Evolutionary conservation across 1,284 basidiomycete genomes (phyloP).

Genomic region (Ganoderma boninense): DNA sequence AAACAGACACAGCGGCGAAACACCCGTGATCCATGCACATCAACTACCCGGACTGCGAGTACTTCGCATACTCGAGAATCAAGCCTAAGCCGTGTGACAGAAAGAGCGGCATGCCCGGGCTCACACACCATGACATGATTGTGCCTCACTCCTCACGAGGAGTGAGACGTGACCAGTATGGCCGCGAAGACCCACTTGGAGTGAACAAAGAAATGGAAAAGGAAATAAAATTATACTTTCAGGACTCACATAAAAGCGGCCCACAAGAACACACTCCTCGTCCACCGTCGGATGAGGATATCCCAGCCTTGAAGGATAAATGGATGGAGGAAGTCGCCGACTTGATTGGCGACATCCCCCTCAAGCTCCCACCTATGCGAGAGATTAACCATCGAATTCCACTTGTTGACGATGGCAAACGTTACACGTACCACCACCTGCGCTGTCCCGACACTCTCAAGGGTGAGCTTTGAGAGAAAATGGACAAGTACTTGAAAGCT

Average conservation of each 20-base stretch:
- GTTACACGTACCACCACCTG: too few species aligned
- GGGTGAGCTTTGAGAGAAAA: conserved; percentile 32
- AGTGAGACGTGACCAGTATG: background rate
- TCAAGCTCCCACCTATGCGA: conserved; percentile 9
- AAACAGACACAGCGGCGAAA: too few species aligned
- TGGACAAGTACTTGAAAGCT: conserved; percentile 32
- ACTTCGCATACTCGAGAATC: background rate
- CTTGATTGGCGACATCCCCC: conserved; percentile 9
- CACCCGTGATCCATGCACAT: background rate
- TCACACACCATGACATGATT: background rate
- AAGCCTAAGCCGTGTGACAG: background rate
- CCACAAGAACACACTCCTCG: background rate
- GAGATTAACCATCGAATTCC: too few species aligned
- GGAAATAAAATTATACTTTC: too few species aligned
- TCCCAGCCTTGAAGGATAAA: conserved; percentile 9
- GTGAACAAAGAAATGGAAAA: background rate
- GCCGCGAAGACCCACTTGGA: background rate
- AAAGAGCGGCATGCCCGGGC: background rate
- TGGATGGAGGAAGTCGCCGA: conserved; percentile 21
- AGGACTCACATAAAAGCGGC: background rate
- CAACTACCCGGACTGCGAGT: background rate
- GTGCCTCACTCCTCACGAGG: background rate
- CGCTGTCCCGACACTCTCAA: background rate
- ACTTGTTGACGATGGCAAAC: too few species aligned
- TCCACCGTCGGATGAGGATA: background rate